A percentile compares a stretch with the other conserved stretches of the same genome.
Conservation (phyloP, 1,284 basidiomycete species). For the Sanghuangporus weigelae region DNA sequence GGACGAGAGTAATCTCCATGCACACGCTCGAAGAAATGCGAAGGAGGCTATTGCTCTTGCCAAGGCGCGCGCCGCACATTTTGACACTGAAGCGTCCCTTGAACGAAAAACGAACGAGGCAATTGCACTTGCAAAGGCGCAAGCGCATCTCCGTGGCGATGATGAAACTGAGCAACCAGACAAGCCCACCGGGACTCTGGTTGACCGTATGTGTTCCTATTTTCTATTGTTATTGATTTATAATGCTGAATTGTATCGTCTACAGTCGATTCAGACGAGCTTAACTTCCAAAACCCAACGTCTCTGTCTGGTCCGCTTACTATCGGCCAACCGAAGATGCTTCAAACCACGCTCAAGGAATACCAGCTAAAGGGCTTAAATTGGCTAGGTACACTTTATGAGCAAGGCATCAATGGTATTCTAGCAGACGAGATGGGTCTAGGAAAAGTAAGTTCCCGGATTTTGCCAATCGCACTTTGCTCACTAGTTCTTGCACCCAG, state of each 20-base stretch:
- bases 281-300: slow-evolving; percentile 99
- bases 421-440: slow-evolving; percentile 99
- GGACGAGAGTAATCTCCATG: slow-evolving; percentile 86
- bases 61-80: slow-evolving; percentile 76
- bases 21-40: slow-evolving; percentile 87
- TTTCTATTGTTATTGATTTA: slow-evolving; percentile 9
- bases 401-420: slow-evolving; percentile 99
- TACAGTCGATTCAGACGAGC: slow-evolving; percentile 89
- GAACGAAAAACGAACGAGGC: slow-evolving; percentile 80
- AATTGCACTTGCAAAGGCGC: slow-evolving; percentile 60
- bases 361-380: slow-evolving; percentile 98
- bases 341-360: slow-evolving; percentile 96
- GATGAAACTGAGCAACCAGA: slow-evolving; percentile 28
- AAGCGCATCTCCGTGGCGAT: slow-evolving; percentile 51
- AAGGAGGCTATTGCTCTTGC: slow-evolving; percentile 86
- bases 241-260: slow-evolving; percentile 2
- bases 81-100: slow-evolving; percentile 78
- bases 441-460: slow-evolving; percentile 60
- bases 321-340: slow-evolving; percentile 91
- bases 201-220: slow-evolving; percentile 54
- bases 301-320: slow-evolving; percentile 85
- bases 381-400: slow-evolving; percentile 97
- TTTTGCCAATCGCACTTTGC: neutral
- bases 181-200: slow-evolving; percentile 37
- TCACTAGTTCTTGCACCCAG: slow-evolving; percentile 35